These are phyloP conservation scores for Lasiodiplodia citricola DNA, from an alignment of 2,329 filamentous ascomycete genomes.

Conservation along the genomic window DNA sequence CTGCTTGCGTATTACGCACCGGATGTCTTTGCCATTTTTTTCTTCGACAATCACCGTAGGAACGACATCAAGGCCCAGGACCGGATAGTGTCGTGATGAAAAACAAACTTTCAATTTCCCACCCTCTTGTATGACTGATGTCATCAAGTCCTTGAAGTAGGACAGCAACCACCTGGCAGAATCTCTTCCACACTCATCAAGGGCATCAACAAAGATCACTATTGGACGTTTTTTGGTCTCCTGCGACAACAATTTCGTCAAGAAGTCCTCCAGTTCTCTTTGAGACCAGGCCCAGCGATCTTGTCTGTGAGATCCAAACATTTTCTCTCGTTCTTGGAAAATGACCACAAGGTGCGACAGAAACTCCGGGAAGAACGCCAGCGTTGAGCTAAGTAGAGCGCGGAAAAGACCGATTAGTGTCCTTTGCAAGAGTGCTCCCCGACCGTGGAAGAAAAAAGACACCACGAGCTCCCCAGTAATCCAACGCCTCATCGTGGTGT, in stretches of 20 bases:
- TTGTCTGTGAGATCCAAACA: background rate
- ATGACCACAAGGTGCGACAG: background rate
- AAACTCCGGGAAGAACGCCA: background rate
- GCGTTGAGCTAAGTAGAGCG: background rate
- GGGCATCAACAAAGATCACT: background rate
- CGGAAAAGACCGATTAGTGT: background rate
- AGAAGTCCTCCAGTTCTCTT: background rate
- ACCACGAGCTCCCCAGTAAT: background rate
- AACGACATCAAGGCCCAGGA: background rate
- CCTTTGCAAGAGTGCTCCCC: background rate
- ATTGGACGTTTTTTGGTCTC: background rate
- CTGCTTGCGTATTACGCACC: background rate
- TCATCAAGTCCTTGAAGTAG: background rate
- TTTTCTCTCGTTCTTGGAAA: background rate
- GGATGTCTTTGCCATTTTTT: background rate
- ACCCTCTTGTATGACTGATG: background rate
- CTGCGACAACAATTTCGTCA: background rate
- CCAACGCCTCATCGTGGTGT: background rate
- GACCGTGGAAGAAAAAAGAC: background rate
- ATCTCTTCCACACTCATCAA: background rate
- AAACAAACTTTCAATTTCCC: background rate
- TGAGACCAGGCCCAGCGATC: background rate
- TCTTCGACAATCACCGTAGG: background rate
- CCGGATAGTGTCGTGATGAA: slow-evolving; percentile 1
- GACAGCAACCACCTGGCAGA: background rate